Evolutionary conservation across 176 grass and related monocot species (phyloP).

Genomic region (Phragmites australis): DNA sequence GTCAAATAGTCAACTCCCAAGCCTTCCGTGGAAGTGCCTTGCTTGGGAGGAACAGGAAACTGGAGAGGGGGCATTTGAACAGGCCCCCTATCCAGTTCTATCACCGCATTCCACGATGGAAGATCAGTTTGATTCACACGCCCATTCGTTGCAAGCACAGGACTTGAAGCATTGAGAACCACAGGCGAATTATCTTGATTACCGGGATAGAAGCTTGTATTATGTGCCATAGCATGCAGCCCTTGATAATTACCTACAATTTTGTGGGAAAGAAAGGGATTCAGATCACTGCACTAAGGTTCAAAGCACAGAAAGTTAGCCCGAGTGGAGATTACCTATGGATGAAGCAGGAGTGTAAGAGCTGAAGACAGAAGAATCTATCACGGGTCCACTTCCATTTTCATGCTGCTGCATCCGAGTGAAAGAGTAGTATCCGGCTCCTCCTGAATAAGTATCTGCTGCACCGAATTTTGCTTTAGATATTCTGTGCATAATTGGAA

Average conservation of each 20-base stretch:
- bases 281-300: conserved; percentile 16
- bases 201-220: conserved; percentile 38
- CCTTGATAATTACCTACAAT: conserved; percentile 53
- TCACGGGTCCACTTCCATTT: conserved; percentile 71
- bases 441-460: conserved; percentile 72
- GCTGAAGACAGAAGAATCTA: conserved; percentile 35
- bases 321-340: conserved; percentile 41
- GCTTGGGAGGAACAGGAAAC: conserved; percentile 39
- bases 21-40: conserved; percentile 31
- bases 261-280: conserved; percentile 23
- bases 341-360: conserved; percentile 37
- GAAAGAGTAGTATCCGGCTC: conserved; percentile 86
- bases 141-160: conserved; percentile 32
- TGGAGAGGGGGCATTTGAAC: conserved; percentile 45
- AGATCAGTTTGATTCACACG: conserved; percentile 40
- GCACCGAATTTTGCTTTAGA: conserved; percentile 95
- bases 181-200: conserved; percentile 43
- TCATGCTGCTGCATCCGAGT: conserved; percentile 73
- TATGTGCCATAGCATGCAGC: conserved; percentile 31
- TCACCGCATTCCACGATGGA: conserved; percentile 51
- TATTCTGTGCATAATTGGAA: conserved; percentile 91
- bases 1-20: conserved; percentile 52
- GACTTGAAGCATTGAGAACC: conserved; percentile 41
- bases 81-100: conserved; percentile 35
- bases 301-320: conserved; percentile 1